A percentile compares a stretch with the other conserved stretches of the same genome.
phyloP scores from a whole-genome alignment of 306 rosid species.

The Fragaria vesca region DNA sequence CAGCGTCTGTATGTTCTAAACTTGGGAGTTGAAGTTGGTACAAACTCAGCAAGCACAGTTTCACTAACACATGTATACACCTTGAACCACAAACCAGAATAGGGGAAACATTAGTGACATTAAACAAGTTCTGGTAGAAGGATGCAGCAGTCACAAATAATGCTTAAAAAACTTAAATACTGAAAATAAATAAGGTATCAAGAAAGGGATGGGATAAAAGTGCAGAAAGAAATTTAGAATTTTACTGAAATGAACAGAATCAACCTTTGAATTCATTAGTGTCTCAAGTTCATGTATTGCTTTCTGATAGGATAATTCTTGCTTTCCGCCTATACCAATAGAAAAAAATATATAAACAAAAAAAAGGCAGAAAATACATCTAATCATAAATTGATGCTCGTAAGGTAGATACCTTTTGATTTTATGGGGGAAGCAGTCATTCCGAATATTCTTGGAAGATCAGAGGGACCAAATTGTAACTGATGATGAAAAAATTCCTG shows the following conservation, averaged over 20 bases:
- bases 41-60: conserved; percentile 56
- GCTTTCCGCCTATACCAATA: conserved; percentile 50
- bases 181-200: too few relatives aligned
- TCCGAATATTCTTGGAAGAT: conserved; percentile 77
- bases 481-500: conserved; percentile 77
- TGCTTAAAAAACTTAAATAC: too few relatives aligned
- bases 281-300: conserved; percentile 53
- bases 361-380: background rate
- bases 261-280: conserved; percentile 86
- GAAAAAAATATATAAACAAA: background rate
- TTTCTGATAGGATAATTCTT: conserved; percentile 39
- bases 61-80: conserved; percentile 76
- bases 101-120: too few relatives aligned
- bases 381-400: background rate
- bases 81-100: conserved; percentile 30
- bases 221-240: too few relatives aligned
- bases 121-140: too few relatives aligned
- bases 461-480: conserved; percentile 32
- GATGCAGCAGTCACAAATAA: too few relatives aligned
- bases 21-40: conserved; percentile 65
- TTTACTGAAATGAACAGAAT: conserved; percentile 31
- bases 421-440: conserved; percentile 94
- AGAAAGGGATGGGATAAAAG: too few relatives aligned
- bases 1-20: conserved; percentile 47
- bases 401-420: conserved; percentile 57